These are phyloP conservation scores for Phytophthora litchii DNA, from an alignment of 352 stramenopile species.

Conservation along the genomic window DNA sequence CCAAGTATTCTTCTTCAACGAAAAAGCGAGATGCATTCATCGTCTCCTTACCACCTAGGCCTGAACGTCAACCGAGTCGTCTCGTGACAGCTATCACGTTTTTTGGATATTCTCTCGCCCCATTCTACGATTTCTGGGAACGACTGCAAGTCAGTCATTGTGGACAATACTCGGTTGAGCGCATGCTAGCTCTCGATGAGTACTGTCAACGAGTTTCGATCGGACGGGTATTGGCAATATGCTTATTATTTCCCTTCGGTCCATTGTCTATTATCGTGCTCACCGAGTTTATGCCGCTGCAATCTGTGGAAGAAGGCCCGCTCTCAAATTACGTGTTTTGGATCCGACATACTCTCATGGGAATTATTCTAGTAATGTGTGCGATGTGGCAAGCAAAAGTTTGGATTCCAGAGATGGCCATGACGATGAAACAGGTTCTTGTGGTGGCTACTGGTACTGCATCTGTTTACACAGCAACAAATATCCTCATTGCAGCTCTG, in stretches of 20 bases:
- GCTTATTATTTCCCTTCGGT: conserved; percentile 22
- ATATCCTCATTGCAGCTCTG: conserved; percentile 23
- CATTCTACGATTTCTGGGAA: conserved; percentile 35
- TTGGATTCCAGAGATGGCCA: conserved; percentile 28
- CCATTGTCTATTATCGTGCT: conserved; percentile 23
- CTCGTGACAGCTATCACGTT: neutral
- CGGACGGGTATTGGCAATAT: conserved; percentile 15
- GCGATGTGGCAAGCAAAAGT: conserved; percentile 20
- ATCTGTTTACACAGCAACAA: conserved; percentile 15
- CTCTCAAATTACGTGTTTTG: conserved; percentile 37
- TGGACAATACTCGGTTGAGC: conserved; percentile 40
- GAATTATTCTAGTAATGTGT: conserved; percentile 14
- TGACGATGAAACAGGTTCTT: conserved; percentile 21
- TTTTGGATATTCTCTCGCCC: conserved; percentile 8
- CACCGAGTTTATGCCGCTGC: conserved; percentile 20
- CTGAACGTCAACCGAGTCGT: conserved; percentile 7
- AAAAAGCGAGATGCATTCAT: conserved; percentile 19
- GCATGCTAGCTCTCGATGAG: conserved; percentile 35
- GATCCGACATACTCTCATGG: conserved; percentile 27
- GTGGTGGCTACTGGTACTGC: conserved; percentile 14
- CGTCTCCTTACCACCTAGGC: neutral
- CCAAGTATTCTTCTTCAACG: neutral
- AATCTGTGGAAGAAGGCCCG: conserved; percentile 11
- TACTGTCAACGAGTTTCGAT: conserved; percentile 25
- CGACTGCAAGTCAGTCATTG: conserved; percentile 37